Conservation (phyloP, 2,329 filamentous ascomycete genomes). For the Lomentospora prolificans region DNA sequence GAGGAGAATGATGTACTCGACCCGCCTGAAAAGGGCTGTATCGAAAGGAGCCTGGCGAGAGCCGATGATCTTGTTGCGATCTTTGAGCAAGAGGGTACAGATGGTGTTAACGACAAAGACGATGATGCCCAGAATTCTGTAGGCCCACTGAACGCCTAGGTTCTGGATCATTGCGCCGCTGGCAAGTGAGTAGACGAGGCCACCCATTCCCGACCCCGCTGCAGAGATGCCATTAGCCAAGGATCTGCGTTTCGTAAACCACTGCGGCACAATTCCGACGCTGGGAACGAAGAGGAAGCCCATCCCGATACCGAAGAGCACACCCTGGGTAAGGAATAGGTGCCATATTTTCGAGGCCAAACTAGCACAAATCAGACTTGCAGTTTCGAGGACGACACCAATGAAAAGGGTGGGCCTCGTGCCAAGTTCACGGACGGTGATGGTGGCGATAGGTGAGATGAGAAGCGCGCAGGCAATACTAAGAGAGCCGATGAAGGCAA, state of each 20-base stretch:
- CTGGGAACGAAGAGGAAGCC: constrained; percentile 64
- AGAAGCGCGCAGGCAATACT: constrained; percentile 42
- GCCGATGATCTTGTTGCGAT: constrained; percentile 63
- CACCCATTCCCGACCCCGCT: constrained; percentile 66
- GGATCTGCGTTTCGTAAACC: constrained; percentile 60
- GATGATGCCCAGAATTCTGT: constrained; percentile 54
- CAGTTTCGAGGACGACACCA: constrained; percentile 54
- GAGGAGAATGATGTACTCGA: constrained; percentile 55
- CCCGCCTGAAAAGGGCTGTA: constrained; percentile 46
- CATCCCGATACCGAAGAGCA: constrained; percentile 70
- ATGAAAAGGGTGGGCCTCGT: constrained; percentile 54
- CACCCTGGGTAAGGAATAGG: constrained; percentile 62
- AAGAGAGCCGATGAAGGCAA: constrained; percentile 60
- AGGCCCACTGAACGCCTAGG: constrained; percentile 57
- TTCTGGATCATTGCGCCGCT: constrained; percentile 58
- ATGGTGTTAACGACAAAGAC: constrained; percentile 53
- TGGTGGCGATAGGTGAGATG: constrained; percentile 58
- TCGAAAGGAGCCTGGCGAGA: constrained; percentile 60
- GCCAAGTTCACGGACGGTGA: constrained; percentile 48
- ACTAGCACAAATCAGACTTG: constrained; percentile 58
- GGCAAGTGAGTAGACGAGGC: constrained; percentile 57
- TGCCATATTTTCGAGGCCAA: constrained; percentile 65
- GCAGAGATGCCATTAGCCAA: constrained; percentile 61
- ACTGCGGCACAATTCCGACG: constrained; percentile 60
- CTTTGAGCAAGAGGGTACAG: constrained; percentile 54